These are phyloP conservation scores for Chlorophyllum brunneum DNA, from an alignment of 768 basidiomycete species.

Conservation along the genomic window DNA sequence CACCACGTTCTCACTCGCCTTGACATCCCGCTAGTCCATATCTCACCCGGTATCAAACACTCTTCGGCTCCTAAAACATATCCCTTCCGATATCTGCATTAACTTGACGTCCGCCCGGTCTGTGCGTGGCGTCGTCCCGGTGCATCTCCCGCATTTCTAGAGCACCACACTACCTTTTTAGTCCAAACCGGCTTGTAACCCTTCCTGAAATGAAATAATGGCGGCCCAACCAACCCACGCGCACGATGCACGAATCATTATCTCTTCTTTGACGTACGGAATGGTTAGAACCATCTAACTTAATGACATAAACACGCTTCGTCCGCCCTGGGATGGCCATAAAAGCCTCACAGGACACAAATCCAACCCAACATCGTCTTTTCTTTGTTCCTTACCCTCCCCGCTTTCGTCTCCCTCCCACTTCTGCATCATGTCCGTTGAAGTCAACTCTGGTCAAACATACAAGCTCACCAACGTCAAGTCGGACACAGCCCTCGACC, in stretches of 20 bases:
- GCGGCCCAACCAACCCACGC: neutral
- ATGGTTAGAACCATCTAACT: neutral
- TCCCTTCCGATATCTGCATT: too few relatives aligned
- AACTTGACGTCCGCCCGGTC: slow-evolving; percentile 3
- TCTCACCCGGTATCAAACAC: too few relatives aligned
- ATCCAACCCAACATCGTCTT: too few relatives aligned
- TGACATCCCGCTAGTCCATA: too few relatives aligned
- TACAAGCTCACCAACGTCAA: slow-evolving; percentile 51
- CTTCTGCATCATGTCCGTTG: slow-evolving; percentile 21
- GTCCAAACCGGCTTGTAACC: neutral
- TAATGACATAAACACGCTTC: slow-evolving; percentile 10
- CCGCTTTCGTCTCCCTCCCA: neutral
- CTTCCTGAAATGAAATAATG: slow-evolving; percentile 2
- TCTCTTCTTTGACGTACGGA: slow-evolving; percentile 2
- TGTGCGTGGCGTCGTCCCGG: slow-evolving; percentile 1
- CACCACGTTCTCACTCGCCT: too few relatives aligned
- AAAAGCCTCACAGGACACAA: slow-evolving; percentile 13
- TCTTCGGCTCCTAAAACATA: too few relatives aligned
- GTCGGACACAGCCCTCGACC: slow-evolving; percentile 48
- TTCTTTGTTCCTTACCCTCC: neutral
- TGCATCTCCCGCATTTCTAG: neutral
- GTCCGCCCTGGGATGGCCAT: slow-evolving; percentile 2
- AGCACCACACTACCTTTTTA: neutral
- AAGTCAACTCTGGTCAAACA: slow-evolving; percentile 31
- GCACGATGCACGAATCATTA: neutral